Evolutionary conservation across 345 rosid species (phyloP), one percentile per base, ranked within the genome.

Genomic region (Populus tremula): DNA sequence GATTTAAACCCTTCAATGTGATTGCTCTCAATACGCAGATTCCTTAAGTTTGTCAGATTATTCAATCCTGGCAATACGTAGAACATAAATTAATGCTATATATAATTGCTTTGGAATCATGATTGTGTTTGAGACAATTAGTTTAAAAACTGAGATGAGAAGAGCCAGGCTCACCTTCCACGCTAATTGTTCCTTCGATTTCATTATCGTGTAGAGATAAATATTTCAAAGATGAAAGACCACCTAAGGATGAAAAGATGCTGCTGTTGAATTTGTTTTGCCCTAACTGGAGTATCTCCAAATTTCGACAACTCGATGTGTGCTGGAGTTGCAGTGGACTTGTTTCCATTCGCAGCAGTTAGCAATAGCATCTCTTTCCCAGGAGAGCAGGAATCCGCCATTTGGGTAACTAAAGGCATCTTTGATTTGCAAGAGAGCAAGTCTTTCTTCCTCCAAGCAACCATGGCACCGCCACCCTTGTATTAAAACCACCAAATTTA

Each of bases 1-100:
- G 43, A 33, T 36, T 33, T 33, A 16, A 71, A 71, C 21, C 75
- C 76, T 59, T 59, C 8, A 39, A 59, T 73, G 38, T 73, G 50
- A 38, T 73, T 73, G 11, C 27, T 4, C 21, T 2, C 12, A 14
- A 73, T 2, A 13, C 5, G 0, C 66, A 73, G 45, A 0, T 41
- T 0, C 45, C 45, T 41, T 41, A 41, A 41, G 14, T 3, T 41
- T 41, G 45, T 41, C 45, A 41, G 45, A 41, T 41, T 41, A 41
- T 41, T 41, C 45, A 41, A 41, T 41, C 45, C 45, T 41, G 45
- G 45, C 3, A 41, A 12, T 9, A 41, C 12, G 45, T 41, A 41
- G 45, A 41, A 10, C 45, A 41, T 0, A 10, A 41, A 41, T 41
- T 41, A 10, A 41, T 41, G 45, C 45, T 12, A 41, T 41, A 33